A percentile compares a stretch with the other conserved stretches of the same genome.
phyloP scores from a whole-genome alignment of 1,284 basidiomycete genomes.

The Moniliophthora roreri region DNA sequence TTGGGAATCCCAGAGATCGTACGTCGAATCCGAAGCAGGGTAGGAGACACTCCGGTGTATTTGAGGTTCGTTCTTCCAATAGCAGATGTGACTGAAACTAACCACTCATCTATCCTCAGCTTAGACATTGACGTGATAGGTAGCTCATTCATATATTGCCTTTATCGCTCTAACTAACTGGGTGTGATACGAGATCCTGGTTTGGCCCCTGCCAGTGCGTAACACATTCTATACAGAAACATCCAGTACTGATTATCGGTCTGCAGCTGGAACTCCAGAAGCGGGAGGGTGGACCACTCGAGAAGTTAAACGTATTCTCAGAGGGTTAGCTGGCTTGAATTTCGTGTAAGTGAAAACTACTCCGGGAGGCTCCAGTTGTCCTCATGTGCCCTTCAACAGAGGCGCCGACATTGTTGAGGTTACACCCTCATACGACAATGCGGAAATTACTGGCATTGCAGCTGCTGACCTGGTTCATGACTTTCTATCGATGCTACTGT shows the following conservation, averaged over 20 bases:
- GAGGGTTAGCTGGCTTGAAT: constrained; percentile 75
- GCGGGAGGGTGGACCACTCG: constrained; percentile 82
- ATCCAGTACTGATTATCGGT: not conserved
- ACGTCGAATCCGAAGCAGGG: constrained; percentile 56
- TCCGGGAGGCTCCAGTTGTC: not conserved
- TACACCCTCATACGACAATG: constrained; percentile 79
- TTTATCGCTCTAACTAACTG: not conserved
- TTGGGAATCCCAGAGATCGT: constrained; percentile 63
- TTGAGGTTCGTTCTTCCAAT: constrained; percentile 45
- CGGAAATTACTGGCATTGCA: constrained; percentile 70
- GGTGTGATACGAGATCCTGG: constrained; percentile 61
- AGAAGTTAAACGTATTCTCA: constrained; percentile 76
- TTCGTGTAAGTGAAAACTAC: constrained; percentile 57
- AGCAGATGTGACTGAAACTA: constrained; percentile 8
- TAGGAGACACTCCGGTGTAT: constrained; percentile 74
- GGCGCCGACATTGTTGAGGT: constrained; percentile 81
- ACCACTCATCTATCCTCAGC: constrained; percentile 30
- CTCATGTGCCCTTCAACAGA: constrained; percentile 29
- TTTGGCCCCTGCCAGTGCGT: constrained; percentile 74
- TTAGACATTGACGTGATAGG: constrained; percentile 81
- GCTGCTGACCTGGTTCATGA: constrained; percentile 75
- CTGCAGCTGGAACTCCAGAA: constrained; percentile 82
- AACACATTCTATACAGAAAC: not conserved
- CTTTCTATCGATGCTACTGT: constrained; percentile 62
- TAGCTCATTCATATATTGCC: constrained; percentile 25